phyloP scores from a whole-genome alignment of 805 yeast species.

The Starmerella sp. region DNA sequence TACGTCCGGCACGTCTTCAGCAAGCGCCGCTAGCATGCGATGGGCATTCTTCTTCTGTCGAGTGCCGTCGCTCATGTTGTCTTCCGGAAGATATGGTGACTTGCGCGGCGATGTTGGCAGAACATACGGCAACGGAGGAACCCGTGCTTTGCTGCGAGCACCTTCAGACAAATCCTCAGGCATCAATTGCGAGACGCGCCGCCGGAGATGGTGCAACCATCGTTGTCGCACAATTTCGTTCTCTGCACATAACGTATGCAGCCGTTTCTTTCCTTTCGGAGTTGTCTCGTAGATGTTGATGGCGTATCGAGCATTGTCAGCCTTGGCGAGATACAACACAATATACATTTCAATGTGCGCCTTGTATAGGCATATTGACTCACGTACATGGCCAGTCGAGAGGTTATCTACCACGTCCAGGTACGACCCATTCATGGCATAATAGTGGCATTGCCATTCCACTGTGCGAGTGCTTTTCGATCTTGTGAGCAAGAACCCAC shows the following conservation, averaged over 20 bases:
- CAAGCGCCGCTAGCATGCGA: neutral
- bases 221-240: constrained; percentile 1
- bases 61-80: neutral
- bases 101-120: neutral
- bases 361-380: neutral
- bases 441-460: constrained; percentile 6
- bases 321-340: constrained; percentile 5
- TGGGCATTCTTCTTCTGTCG: neutral
- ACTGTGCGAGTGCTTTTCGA: neutral
- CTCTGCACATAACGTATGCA: constrained; percentile 10
- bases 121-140: neutral
- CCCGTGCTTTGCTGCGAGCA: neutral
- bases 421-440: constrained; percentile 6
- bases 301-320: constrained; percentile 11
- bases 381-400: neutral
- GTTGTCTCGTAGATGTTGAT: constrained; percentile 4
- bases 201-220: constrained; percentile 10
- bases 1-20: neutral
- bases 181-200: neutral
- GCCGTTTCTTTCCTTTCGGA: neutral
- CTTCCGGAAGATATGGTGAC: neutral
- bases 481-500: constrained; percentile 8
- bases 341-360: constrained; percentile 1
- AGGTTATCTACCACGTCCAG: constrained; percentile 4
- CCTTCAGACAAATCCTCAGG: neutral